Evolutionary conservation across 2,329 filamentous ascomycete species (phyloP).

Genomic region (Mollisiaceae sp.): DNA sequence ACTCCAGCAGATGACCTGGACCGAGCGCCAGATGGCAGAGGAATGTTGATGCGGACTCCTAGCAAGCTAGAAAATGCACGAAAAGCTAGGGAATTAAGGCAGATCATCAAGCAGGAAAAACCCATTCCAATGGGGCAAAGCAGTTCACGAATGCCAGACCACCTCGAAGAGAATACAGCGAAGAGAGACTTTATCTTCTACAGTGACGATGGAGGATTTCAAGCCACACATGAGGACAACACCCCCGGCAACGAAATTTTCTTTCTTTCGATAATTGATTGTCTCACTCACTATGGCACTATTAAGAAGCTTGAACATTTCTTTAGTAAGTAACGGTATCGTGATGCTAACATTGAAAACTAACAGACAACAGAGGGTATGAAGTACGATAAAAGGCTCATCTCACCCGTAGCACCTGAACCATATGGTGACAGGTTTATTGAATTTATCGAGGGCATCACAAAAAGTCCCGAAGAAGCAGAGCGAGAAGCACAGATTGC

Average conservation of each 20-base stretch:
- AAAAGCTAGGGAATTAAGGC: conserved; percentile 87
- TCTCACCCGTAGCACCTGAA: conserved; percentile 88
- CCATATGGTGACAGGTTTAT: conserved; percentile 94
- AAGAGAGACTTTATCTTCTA: conserved; percentile 83
- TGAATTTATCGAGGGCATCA: conserved; percentile 88
- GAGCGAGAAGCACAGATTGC: conserved; percentile 58
- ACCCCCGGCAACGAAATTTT: conserved; percentile 88
- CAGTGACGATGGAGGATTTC: conserved; percentile 89
- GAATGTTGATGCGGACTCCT: conserved; percentile 81
- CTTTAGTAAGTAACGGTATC: conserved; percentile 62
- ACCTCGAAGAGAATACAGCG: conserved; percentile 76
- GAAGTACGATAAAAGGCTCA: conserved; percentile 80
- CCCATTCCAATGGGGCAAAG: conserved; percentile 91
- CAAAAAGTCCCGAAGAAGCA: conserved; percentile 87
- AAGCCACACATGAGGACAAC: conserved; percentile 91
- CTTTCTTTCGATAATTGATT: conserved; percentile 98
- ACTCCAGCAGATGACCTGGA: conserved; percentile 57
- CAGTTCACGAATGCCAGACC: conserved; percentile 85
- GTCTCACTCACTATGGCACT: conserved; percentile 92
- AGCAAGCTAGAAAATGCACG: conserved; percentile 91
- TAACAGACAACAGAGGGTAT: conserved; percentile 66
- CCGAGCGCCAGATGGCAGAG: conserved; percentile 44
- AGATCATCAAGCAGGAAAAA: conserved; percentile 91
- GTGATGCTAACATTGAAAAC: conserved; percentile 13
- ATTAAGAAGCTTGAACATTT: conserved; percentile 96